These are phyloP conservation scores for Phialophora expanda DNA, from an alignment of 2,329 filamentous ascomycete genomes.

Conservation along the genomic window DNA sequence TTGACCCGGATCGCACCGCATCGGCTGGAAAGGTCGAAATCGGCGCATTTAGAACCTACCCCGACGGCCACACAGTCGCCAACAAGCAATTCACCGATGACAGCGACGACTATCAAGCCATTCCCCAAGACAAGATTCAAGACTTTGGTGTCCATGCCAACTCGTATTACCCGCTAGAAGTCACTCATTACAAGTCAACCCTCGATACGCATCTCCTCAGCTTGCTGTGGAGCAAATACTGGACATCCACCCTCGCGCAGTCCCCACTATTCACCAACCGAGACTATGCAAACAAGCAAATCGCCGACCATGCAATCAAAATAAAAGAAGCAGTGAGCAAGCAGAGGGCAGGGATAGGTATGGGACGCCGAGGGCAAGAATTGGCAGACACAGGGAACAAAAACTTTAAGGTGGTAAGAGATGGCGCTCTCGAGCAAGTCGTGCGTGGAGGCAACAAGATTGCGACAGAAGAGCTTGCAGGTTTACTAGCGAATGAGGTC, in stretches of 20 bases:
- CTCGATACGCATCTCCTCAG: constrained; percentile 87
- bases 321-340: constrained; percentile 68
- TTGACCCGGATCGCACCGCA: constrained; percentile 94
- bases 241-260: constrained; percentile 93
- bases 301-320: constrained; percentile 84
- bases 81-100: constrained; percentile 50
- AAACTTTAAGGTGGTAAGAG: constrained; percentile 45
- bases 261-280: constrained; percentile 89
- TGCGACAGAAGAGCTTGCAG: constrained; percentile 59
- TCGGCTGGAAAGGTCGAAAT: constrained; percentile 96
- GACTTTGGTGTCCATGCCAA: constrained; percentile 93
- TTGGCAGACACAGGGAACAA: constrained; percentile 37
- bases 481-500: constrained; percentile 55
- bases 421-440: constrained; percentile 58
- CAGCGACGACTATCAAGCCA: constrained; percentile 60
- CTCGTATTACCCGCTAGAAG: constrained; percentile 88
- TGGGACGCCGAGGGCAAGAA: constrained; percentile 36
- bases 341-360: constrained; percentile 35
- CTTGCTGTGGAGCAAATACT: constrained; percentile 97
- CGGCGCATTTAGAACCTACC: constrained; percentile 91
- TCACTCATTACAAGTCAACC: constrained; percentile 92
- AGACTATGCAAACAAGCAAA: constrained; percentile 91
- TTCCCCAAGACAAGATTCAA: constrained; percentile 90
- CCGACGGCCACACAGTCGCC: constrained; percentile 70
- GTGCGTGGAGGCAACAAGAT: constrained; percentile 64